Evolutionary conservation across 176 grass and related monocot species (phyloP).

Genomic region (Musa itinerans): DNA sequence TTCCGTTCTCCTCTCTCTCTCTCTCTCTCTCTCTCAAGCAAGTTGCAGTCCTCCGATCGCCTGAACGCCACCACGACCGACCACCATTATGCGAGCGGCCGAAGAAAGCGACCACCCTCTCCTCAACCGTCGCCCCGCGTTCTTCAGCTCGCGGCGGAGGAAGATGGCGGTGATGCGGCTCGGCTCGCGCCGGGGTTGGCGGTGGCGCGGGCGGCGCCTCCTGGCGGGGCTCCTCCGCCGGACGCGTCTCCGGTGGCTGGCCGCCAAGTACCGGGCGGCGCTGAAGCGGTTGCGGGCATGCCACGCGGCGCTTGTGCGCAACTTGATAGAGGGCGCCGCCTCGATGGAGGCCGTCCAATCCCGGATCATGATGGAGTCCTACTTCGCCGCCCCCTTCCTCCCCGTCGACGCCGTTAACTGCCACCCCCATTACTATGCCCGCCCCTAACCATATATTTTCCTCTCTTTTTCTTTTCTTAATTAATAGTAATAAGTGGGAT

Average conservation of each 20-base stretch:
- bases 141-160: slow-evolving; percentile 6
- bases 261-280: not conserved
- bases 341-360: slow-evolving; percentile 1
- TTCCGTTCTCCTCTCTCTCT: not conserved
- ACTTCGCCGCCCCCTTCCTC: slow-evolving; percentile 7
- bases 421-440: not conserved
- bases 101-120: not conserved
- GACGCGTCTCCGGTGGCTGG: slow-evolving; percentile 14
- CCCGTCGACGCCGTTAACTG: not conserved
- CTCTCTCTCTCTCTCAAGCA: too few relatives aligned
- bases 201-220: not conserved
- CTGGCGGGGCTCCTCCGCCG: not conserved
- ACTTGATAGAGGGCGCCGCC: slow-evolving; percentile 3
- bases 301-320: not conserved
- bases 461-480: not conserved
- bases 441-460: too few relatives aligned
- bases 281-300: not conserved
- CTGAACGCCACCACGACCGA: not conserved
- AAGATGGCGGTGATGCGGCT: slow-evolving; percentile 20
- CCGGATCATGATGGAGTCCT: not conserved
- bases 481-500: too few relatives aligned
- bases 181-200: not conserved
- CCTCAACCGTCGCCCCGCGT: not conserved
- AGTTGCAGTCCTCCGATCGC: too few relatives aligned
- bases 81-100: not conserved